Base-by-base conservation (phyloP, 441 rosid species). In the Brassica hybrid region DNA sequence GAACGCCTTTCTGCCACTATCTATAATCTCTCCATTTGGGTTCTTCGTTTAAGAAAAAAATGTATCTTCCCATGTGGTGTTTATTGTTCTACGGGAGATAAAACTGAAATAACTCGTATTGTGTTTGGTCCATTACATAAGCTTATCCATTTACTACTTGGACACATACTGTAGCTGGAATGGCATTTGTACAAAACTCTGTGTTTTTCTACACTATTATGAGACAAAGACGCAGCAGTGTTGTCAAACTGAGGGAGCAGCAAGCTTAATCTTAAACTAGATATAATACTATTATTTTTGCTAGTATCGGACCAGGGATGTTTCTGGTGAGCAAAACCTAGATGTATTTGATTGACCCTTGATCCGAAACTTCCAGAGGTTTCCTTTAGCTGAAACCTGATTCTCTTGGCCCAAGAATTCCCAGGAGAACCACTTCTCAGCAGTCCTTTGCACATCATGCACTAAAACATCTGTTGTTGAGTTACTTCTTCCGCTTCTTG, bases 381-480 rank as follows among this genome's bases (percentile, higher is more conserved):
- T 80, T 19, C 89, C 94, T 83, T 84, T 88, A 4, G 90, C 82
- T 67, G 86, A 86, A 80, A 84, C 82, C 71, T 85, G 76, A 80
- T 90, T 90, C 70, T 87, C 90, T 61, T 87, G 89, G 8, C 91
- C 88, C 48, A 90, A 81, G 67, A 90, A 90, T 25, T 90, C 94
- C 91, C 90, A 81, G 11, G 91, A 88, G 79, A 88, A 79, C 90
- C 92, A 90, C 67, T 81, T 88, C 79, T 90, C 92, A 43, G 78
- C 82, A 0, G 86, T 88, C 52, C 90, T 84, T 79, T 85, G 84
- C 70, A 84, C 77, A 17, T 89, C 91, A 73, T 88, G 94, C 66
- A 89, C 91, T 2, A 84, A 43, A 69, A 89, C 90, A 79, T 88
- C 72, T 19, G 90, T 82, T 13, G 78, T 74, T 27, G 83, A 73